Conservation (phyloP, 1,284 basidiomycete species). For the Cerioporus squamosus region DNA sequence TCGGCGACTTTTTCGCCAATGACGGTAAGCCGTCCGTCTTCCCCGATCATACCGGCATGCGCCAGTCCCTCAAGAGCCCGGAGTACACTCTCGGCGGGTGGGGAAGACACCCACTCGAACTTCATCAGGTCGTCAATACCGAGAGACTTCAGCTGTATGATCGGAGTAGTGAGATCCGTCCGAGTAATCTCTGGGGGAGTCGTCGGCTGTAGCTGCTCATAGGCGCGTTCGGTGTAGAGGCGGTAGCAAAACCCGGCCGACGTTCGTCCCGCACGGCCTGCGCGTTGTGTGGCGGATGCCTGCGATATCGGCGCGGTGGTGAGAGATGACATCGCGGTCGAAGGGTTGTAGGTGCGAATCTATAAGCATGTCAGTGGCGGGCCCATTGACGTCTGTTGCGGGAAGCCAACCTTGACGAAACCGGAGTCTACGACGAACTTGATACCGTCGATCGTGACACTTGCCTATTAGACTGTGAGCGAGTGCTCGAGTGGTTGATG, state of each 20-base stretch:
- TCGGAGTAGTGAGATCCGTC: slow-evolving; percentile 85
- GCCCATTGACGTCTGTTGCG: not conserved
- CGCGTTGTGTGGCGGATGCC: slow-evolving; percentile 86
- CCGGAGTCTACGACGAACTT: slow-evolving; percentile 96
- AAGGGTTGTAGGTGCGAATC: slow-evolving; percentile 86
- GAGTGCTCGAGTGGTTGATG: not conserved
- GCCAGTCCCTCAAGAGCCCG: slow-evolving; percentile 80
- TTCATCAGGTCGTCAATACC: slow-evolving; percentile 96
- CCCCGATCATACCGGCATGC: slow-evolving; percentile 72
- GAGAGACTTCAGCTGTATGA: slow-evolving; percentile 92
- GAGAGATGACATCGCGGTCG: slow-evolving; percentile 82
- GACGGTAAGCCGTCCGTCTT: slow-evolving; percentile 67
- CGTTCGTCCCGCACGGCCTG: slow-evolving; percentile 91
- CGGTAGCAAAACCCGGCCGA: slow-evolving; percentile 91
- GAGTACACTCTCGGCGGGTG: slow-evolving; percentile 86
- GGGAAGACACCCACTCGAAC: slow-evolving; percentile 92
- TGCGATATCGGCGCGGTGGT: slow-evolving; percentile 80
- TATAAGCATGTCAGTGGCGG: slow-evolving; percentile 36
- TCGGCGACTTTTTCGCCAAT: slow-evolving; percentile 77
- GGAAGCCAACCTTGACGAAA: slow-evolving; percentile 81
- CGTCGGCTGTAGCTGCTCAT: slow-evolving; percentile 61
- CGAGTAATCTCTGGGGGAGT: slow-evolving; percentile 91
- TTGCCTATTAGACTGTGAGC: slow-evolving; percentile 61
- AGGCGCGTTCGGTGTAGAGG: slow-evolving; percentile 77
- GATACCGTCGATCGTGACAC: slow-evolving; percentile 95